Evolutionary conservation across 2,329 filamentous ascomycete species (phyloP).

Genomic region (Botrytis byssoidea): DNA sequence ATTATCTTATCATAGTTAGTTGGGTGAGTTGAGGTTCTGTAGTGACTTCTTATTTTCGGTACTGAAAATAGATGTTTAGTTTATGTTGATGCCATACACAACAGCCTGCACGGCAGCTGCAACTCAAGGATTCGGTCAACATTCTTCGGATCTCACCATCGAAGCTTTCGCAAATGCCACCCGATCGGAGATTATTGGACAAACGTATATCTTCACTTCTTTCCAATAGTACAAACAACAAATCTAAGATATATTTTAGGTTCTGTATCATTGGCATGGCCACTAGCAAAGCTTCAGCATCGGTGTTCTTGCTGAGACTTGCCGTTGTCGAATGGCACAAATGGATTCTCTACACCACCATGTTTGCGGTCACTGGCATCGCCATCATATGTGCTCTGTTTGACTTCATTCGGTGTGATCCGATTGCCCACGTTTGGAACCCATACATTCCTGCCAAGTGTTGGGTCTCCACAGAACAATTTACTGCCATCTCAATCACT

Average conservation of each 20-base stretch:
- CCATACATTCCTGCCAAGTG: constrained; percentile 20
- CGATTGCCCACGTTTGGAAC: constrained; percentile 26
- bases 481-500: constrained; percentile 13
- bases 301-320: constrained; percentile 24
- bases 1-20: constrained; percentile 21
- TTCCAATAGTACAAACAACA: background rate
- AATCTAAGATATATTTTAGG: background rate
- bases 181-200: constrained; percentile 25
- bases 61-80: constrained; percentile 1
- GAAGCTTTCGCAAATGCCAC: constrained; percentile 19
- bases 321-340: constrained; percentile 24
- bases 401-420: constrained; percentile 26
- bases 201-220: constrained; percentile 21
- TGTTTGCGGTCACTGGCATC: constrained; percentile 17
- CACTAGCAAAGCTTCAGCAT: constrained; percentile 25
- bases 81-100: constrained; percentile 24
- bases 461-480: constrained; percentile 21
- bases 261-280: constrained; percentile 25
- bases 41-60: background rate
- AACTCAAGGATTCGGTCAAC: constrained; percentile 23
- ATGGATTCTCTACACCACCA: constrained; percentile 18
- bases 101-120: constrained; percentile 15
- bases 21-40: constrained; percentile 13
- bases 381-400: constrained; percentile 23
- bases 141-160: constrained; percentile 14